Evolutionary conservation across 805 yeast species (phyloP).

Genomic region (Cyberlindnera suaveolens): DNA sequence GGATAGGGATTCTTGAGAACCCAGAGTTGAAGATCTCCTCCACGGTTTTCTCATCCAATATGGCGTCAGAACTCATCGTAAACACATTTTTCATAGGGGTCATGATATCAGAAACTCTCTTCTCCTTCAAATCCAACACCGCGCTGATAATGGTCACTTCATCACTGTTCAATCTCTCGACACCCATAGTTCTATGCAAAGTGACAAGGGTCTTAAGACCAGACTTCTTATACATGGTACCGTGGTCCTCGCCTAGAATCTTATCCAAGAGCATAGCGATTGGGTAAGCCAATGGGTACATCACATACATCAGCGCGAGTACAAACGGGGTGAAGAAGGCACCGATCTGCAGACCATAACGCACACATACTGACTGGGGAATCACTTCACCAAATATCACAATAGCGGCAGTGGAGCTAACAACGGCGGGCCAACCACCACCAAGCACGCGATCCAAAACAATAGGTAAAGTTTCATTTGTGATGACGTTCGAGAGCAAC

Average conservation of each 20-base stretch:
- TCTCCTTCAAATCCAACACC: constrained; percentile 89
- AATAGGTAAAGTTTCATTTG: constrained; percentile 91
- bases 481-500: constrained; percentile 78
- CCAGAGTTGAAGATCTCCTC: constrained; percentile 92
- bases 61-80: constrained; percentile 77
- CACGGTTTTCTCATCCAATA: constrained; percentile 77
- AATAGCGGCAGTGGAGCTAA: constrained; percentile 85
- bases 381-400: constrained; percentile 95
- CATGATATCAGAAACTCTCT: constrained; percentile 82
- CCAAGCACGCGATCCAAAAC: constrained; percentile 89
- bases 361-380: constrained; percentile 89
- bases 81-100: constrained; percentile 89
- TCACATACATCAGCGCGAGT: constrained; percentile 69
- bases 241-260: constrained; percentile 91
- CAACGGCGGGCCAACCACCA: constrained; percentile 97
- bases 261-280: constrained; percentile 75
- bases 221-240: constrained; percentile 86
- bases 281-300: constrained; percentile 93
- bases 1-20: constrained; percentile 90
- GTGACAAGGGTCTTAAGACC: constrained; percentile 93
- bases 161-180: constrained; percentile 85
- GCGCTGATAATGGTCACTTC: constrained; percentile 95
- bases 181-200: constrained; percentile 90
- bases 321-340: constrained; percentile 89
- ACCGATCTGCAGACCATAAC: constrained; percentile 90